Evolutionary conservation across 1,284 basidiomycete genomes (phyloP).

Genomic region (Apiotrichum montevideense): DNA sequence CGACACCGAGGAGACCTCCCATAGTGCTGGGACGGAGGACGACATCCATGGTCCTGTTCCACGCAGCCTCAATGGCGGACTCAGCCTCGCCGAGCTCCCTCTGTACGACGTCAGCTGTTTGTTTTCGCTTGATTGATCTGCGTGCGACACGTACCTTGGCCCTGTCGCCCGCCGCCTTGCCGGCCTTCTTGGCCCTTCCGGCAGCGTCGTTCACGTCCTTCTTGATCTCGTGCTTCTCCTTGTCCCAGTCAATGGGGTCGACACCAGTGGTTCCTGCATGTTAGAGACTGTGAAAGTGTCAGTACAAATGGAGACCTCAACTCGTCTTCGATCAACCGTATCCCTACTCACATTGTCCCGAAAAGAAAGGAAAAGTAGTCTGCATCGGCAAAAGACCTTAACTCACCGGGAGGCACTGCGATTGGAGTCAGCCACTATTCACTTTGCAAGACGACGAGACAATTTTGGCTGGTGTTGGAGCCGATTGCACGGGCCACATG

Average conservation of each 20-base stretch:
- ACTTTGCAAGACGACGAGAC: no score
- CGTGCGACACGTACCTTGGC: constrained; percentile 40
- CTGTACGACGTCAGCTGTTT: constrained; percentile 14
- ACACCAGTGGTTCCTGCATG: constrained; percentile 15
- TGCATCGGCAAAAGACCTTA: background rate
- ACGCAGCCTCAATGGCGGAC: constrained; percentile 54
- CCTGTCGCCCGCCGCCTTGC: constrained; percentile 53
- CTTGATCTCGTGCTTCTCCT: constrained; percentile 16
- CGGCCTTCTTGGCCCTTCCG: constrained; percentile 15
- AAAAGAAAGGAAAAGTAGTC: constrained; percentile 18
- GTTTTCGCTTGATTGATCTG: no score
- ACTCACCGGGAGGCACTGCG: background rate
- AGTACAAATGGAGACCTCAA: background rate
- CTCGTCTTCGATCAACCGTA: no score
- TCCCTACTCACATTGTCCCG: no score
- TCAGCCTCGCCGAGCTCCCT: constrained; percentile 52
- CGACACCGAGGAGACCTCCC: constrained; percentile 64
- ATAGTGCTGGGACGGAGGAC: constrained; percentile 63
- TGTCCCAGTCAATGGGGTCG: constrained; percentile 23
- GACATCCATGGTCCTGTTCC: constrained; percentile 57
- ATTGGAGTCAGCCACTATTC: background rate
- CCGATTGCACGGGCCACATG: background rate
- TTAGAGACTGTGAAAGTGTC: constrained; percentile 8
- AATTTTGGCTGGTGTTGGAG: no score
- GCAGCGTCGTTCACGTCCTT: constrained; percentile 15